Base-by-base conservation (phyloP, 495 filamentous ascomycete genomes). In the Saxophila tyrrhenica region DNA sequence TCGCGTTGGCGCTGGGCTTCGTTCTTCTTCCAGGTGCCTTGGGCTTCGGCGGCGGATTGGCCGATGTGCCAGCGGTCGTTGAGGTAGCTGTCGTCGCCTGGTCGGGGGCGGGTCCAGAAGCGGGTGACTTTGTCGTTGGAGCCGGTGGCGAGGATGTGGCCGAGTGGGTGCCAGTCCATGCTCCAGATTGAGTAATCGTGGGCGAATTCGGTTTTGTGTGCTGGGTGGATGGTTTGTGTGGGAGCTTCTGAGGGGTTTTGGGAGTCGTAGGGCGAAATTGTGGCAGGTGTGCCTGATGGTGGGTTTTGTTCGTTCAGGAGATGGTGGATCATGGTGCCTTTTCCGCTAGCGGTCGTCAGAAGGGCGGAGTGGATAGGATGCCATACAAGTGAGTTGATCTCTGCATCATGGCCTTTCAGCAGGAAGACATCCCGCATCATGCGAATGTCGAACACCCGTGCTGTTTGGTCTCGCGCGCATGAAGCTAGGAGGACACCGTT, bases 351-450 rank as follows among this genome's bases (percentile, higher is more conserved):
- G 1, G 90, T 95, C 19, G 86, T 88, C n/a, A 98, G 79, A 21
- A 98, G 73, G 32, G 83, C 85, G 38, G 81, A 73, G 68, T 98
- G 92, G 25, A 94, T 78, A 7, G 92, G 92, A 70, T 98, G 92
- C 91, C 91, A 98, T 5, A 86, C 75, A 39, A 98, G 65, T 1
- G 90, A 91, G 19, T 88, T 94, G 39, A 98, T 83, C 56, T 95
- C 92, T 70, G 95, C 95, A 57, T 97, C 89, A 60, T 96, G 88
- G 15, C 92, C 91, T 48, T 85, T 80, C 17, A 98, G 75, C 32
- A 98, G 80, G 62, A 86, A 85, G 44, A 96, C 86, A 67, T 98
- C 92, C 51, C 94, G 85, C 92, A 98, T 97, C 84, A 95, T 95
- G 15, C 92, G 84, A 32, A 98, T 73, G 65, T 98, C 92, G 60